These are phyloP conservation scores for Annulohypoxylon maeteangense DNA, from an alignment of 495 filamentous ascomycete genomes.

Conservation along the genomic window DNA sequence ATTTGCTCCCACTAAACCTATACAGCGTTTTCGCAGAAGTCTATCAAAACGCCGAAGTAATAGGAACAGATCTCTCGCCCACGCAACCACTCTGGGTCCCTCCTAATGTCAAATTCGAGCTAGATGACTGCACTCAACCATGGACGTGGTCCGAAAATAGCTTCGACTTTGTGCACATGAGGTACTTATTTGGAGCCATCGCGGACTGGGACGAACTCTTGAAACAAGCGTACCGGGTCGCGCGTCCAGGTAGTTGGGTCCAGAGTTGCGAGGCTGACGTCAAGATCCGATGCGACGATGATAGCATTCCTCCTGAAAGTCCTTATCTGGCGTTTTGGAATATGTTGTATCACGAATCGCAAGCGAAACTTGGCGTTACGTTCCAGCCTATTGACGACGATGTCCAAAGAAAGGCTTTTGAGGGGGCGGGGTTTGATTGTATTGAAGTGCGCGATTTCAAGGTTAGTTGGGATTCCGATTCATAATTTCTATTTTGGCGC, in stretches of 20 bases:
- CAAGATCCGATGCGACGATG: constrained; percentile 45
- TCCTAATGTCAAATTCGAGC: constrained; percentile 65
- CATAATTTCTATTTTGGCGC: background rate
- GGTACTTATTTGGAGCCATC: constrained; percentile 66
- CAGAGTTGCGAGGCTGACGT: constrained; percentile 46
- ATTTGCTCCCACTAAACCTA: constrained; percentile 11
- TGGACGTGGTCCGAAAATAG: constrained; percentile 63
- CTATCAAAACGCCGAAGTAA: constrained; percentile 60
- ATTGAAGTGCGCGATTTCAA: constrained; percentile 42
- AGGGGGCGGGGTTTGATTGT: constrained; percentile 67
- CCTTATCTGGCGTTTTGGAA: constrained; percentile 53
- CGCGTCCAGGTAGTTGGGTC: constrained; percentile 46
- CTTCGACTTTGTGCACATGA: constrained; percentile 75
- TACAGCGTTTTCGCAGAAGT: constrained; percentile 65
- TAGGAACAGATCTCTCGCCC: constrained; percentile 66
- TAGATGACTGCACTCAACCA: constrained; percentile 65
- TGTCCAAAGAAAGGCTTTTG: constrained; percentile 66
- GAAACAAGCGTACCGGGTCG: constrained; percentile 37
- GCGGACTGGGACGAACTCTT: constrained; percentile 64
- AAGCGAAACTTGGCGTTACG: constrained; percentile 34
- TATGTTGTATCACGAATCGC: constrained; percentile 48
- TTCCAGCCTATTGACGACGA: constrained; percentile 48
- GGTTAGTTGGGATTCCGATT: constrained; percentile 7
- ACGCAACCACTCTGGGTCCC: constrained; percentile 62
- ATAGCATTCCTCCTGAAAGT: constrained; percentile 46